Evolutionary conservation across 1,284 basidiomycete species (phyloP), one percentile per base, ranked within the genome.

Genomic region (Ustilago tritici): DNA sequence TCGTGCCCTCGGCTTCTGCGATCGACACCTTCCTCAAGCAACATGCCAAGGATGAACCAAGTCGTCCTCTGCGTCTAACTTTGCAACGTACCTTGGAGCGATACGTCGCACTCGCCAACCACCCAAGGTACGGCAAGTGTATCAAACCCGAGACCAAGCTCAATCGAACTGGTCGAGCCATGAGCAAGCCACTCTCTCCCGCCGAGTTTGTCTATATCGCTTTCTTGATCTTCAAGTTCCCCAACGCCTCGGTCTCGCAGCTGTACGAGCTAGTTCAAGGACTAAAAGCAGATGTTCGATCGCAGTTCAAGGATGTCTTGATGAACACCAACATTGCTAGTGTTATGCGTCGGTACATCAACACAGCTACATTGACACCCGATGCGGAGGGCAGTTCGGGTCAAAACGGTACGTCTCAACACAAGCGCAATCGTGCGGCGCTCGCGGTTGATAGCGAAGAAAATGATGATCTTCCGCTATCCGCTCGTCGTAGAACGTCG

Each of bases 171-270:
- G 72, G 75, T 6, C 35, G 52, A 4, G 36, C 56, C 14, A 23
- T 61, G 9, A 52, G 10, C 35, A 78, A 78, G 61, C 72, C 72
- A 15, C 61, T 80, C 31, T 59, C 78, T 28, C 78, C 78, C 3
- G 64, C 74, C 60, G 78, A 80, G 32, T 80, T 80, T 19, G 71
- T 78, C 43, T 78, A 72, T 56, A 67, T 70, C 38, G 75, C 67
- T 7, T 65, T 66, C 12, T 19, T 78, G 59, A 70, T 77, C 67
- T 75, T 19, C 65, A 56, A 65, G 54, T 80, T 78, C 35, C 70
- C 65, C 2, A 40, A 66, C 7, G 70, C 71, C 12, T 64, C 58
- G 0, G 47, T 61, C 4, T 43, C 55, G 50, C 67, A 80, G 47
- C 67, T 80, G 11, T 74, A 46, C 53, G 53, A 60, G 2, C 35